Evolutionary conservation across 371 early-diverging fungal genomes (phyloP).

Genomic region (Basidiobolus meristosporus): DNA sequence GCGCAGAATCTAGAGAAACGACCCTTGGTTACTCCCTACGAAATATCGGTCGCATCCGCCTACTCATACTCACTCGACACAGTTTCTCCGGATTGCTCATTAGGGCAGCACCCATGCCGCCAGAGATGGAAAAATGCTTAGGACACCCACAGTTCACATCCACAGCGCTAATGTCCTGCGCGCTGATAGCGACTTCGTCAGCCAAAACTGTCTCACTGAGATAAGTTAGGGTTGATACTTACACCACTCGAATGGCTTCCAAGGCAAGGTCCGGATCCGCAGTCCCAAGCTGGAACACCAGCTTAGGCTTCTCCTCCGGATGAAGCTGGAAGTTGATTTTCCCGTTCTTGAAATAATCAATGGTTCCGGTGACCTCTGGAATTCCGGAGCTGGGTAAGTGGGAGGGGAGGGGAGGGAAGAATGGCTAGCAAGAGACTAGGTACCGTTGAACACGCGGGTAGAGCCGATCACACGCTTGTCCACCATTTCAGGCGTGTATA

Average conservation of each 20-base stretch:
- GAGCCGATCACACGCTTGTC: constrained; percentile 74
- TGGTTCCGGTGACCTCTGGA: constrained; percentile 36
- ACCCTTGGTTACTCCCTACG: background rate
- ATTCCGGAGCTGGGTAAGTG: no score
- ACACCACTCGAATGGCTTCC: constrained; percentile 68
- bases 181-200: background rate
- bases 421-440: constrained; percentile 2
- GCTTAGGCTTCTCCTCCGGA: constrained; percentile 31
- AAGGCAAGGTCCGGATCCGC: constrained; percentile 74
- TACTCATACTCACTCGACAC: constrained; percentile 16
- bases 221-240: constrained; percentile 6
- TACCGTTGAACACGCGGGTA: constrained; percentile 52
- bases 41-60: background rate
- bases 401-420: no score
- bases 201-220: background rate
- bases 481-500: constrained; percentile 81
- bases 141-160: constrained; percentile 97
- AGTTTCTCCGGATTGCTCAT: constrained; percentile 67
- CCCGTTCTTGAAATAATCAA: constrained; percentile 37
- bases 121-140: constrained; percentile 80
- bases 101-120: constrained; percentile 91
- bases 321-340: constrained; percentile 38
- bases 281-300: constrained; percentile 66
- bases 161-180: constrained; percentile 65
- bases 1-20: constrained; percentile 31